Conservation (phyloP, 371 early-diverging fungal genomes). For the Apophysomyces variabilis region DNA sequence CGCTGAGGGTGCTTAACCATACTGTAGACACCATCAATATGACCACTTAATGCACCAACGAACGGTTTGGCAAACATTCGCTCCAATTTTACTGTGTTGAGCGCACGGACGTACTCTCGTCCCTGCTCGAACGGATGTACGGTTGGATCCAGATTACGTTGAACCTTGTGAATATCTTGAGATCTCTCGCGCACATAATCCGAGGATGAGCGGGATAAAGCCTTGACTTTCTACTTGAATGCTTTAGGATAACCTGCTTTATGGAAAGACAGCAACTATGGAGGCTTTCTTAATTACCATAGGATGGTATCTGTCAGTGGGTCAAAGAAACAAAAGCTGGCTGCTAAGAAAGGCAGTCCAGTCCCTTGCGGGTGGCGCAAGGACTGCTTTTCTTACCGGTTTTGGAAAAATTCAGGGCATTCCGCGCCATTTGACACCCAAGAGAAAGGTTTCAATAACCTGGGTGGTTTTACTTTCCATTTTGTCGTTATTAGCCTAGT, state of each 20-base stretch:
- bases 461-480: too few relatives aligned
- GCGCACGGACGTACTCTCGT: constrained; percentile 97
- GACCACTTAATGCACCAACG: constrained; percentile 86
- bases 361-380: too few relatives aligned
- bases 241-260: not conserved
- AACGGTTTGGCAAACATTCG: constrained; percentile 99
- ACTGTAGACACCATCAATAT: constrained; percentile 96
- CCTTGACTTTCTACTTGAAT: constrained; percentile 82
- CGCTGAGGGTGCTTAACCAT: constrained; percentile 91
- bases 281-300: not conserved
- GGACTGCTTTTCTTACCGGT: too few relatives aligned
- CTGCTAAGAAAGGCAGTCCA: not conserved
- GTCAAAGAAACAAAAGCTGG: not conserved
- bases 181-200: constrained; percentile 85
- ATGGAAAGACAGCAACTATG: not conserved
- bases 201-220: constrained; percentile 82
- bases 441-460: too few relatives aligned
- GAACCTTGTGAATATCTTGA: constrained; percentile 88
- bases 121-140: constrained; percentile 97
- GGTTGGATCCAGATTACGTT: constrained; percentile 89
- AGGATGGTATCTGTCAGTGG: not conserved
- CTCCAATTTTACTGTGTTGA: constrained; percentile 96
- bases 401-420: too few relatives aligned
- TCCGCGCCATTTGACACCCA: too few relatives aligned
- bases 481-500: too few relatives aligned